Percentiles rank a stretch among this genome's conserved stretches.
These are phyloP conservation scores for Pseudonitzschia delicatissima DNA, from an alignment of 108 stramenopile species.

Conservation along the genomic window DNA sequence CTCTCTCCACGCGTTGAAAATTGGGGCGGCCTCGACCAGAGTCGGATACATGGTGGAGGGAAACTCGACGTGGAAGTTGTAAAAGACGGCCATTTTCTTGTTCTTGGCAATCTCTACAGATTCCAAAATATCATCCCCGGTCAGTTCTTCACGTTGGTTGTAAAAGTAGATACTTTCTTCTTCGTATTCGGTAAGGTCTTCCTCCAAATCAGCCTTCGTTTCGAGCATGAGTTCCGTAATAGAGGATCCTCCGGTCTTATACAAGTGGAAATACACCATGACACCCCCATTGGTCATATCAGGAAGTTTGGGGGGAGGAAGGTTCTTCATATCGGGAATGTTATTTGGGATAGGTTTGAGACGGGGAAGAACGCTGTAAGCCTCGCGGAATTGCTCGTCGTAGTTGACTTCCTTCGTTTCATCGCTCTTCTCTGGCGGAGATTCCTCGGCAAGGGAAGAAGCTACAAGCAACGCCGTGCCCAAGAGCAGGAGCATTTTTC, in stretches of 20 bases:
- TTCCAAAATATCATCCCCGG: not conserved
- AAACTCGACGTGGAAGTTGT: slow-evolving; percentile 9
- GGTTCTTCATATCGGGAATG: not conserved
- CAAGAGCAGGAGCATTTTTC: not conserved
- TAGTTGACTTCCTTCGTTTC: not conserved
- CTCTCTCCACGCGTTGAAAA: not conserved
- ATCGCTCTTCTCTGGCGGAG: not conserved
- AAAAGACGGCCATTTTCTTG: not conserved
- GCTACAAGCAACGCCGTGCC: not conserved
- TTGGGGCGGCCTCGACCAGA: not conserved
- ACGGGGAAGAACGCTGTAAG: too few relatives aligned
- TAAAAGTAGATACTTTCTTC: not conserved
- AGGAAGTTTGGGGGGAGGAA: not conserved
- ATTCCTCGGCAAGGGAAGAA: not conserved
- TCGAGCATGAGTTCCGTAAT: not conserved
- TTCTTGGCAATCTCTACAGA: not conserved
- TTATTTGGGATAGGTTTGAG: too few relatives aligned
- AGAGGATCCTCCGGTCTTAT: slow-evolving; percentile 7
- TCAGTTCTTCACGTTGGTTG: slow-evolving; percentile 1
- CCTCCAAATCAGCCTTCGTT: not conserved
- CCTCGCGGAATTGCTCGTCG: not conserved
- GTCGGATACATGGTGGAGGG: slow-evolving; percentile 7
- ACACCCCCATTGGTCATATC: not conserved
- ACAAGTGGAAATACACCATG: not conserved
- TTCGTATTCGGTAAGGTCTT: not conserved